A percentile compares a stretch with the other conserved stretches of the same genome.
Conservation (phyloP, 1,284 basidiomycete species). For the Ustilago esculenta region DNA sequence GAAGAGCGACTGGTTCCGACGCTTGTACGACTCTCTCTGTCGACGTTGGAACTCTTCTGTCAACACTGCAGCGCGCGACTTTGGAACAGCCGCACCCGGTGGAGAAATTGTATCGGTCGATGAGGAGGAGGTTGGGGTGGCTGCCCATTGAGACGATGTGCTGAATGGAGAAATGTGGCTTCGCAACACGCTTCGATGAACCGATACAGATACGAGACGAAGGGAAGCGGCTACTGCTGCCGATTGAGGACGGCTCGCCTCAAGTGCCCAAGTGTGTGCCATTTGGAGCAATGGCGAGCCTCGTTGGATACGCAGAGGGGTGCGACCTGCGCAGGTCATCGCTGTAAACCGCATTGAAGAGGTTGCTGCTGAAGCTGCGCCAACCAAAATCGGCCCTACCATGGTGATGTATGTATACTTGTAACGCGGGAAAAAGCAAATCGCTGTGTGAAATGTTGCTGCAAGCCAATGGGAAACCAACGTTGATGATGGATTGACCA, state of each 20-base stretch:
- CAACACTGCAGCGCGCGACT: conserved; percentile 16
- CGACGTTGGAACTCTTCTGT: conserved; percentile 36
- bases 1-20: conserved; percentile 75
- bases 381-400: conserved; percentile 3
- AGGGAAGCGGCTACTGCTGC: background rate
- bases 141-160: conserved; percentile 11
- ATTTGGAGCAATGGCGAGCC: conserved; percentile 29
- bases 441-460: no score
- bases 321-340: conserved; percentile 5
- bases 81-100: background rate
- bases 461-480: no score
- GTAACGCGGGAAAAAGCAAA: no score
- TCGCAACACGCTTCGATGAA: background rate
- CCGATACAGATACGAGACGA: background rate
- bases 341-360: conserved; percentile 18
- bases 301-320: background rate
- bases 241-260: conserved; percentile 3
- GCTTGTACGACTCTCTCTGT: conserved; percentile 43
- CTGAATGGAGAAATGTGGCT: conserved; percentile 14
- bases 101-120: conserved; percentile 1
- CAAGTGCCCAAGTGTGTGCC: conserved; percentile 42
- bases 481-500: no score
- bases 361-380: conserved; percentile 2
- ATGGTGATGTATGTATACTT: conserved; percentile 4
- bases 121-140: conserved; percentile 6